Percentiles rank a stretch among this genome's conserved stretches.
Conservation (phyloP, 78 protist genomes). For the Dictyostelium intermedium region DNA sequence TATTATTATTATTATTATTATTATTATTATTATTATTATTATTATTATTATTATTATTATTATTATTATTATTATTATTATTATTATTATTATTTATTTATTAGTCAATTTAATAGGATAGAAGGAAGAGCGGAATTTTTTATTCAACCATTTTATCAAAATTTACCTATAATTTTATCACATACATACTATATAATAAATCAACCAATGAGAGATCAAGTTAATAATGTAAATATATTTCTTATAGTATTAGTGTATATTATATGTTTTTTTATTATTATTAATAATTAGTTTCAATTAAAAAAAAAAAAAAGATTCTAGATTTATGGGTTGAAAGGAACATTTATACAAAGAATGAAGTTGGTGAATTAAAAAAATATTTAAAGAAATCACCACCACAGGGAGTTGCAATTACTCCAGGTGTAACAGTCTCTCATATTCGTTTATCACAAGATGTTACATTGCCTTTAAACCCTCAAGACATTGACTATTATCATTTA, state of each 20-base stretch:
- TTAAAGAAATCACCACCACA: slow-evolving; percentile 11
- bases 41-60: too few species aligned
- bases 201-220: neutral
- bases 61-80: too few species aligned
- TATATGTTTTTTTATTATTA: neutral
- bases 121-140: neutral
- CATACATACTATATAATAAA: neutral
- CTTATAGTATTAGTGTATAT: neutral
- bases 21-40: too few species aligned
- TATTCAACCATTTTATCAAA: slow-evolving; percentile 1
- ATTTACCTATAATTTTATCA: slow-evolving; percentile 4
- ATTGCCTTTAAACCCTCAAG: neutral
- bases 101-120: neutral
- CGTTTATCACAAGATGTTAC: neutral
- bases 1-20: too few species aligned
- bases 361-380: neutral
- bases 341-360: neutral
- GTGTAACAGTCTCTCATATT: neutral
- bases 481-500: slow-evolving; percentile 22
- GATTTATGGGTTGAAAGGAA: slow-evolving; percentile 24
- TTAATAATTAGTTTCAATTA: neutral
- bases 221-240: neutral
- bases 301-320: neutral
- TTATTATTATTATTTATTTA: neutral
- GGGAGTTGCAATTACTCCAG: neutral